Conservation (phyloP, 257 asterid genomes). For the Nicotiana knightiana region DNA sequence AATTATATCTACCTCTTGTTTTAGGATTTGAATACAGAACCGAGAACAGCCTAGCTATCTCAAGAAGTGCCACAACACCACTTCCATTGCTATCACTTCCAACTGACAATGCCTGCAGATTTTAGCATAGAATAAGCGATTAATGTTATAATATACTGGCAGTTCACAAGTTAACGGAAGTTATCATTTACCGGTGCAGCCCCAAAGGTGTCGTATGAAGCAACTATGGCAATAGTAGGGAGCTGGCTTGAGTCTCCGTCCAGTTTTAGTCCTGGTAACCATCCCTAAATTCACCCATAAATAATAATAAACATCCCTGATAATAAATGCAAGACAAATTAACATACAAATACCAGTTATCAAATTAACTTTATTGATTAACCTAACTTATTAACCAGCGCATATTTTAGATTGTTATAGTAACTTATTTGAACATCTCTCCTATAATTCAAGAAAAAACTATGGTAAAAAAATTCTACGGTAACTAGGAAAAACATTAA, state of each 20-base stretch:
- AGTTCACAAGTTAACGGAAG: not conserved
- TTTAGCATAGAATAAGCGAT: not conserved
- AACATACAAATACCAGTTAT: not conserved
- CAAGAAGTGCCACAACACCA: slow-evolving; percentile 87
- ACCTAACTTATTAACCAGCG: not conserved
- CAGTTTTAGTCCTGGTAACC: slow-evolving; percentile 88
- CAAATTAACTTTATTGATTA: not conserved
- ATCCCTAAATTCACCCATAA: slow-evolving; percentile 51
- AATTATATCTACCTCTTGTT: slow-evolving; percentile 83
- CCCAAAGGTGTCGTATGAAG: slow-evolving; percentile 98
- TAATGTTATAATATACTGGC: not conserved
- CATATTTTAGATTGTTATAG: not conserved
- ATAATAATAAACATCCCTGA: not conserved
- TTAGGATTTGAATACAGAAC: slow-evolving; percentile 77
- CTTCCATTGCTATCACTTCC: slow-evolving; percentile 98
- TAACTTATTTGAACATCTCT: not conserved
- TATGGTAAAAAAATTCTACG: not conserved
- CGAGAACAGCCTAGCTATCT: slow-evolving; percentile 88
- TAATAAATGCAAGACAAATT: not conserved
- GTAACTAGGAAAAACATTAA: not conserved
- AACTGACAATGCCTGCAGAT: slow-evolving; percentile 63
- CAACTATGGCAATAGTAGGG: slow-evolving; percentile 95
- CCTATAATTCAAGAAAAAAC: not conserved
- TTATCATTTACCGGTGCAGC: slow-evolving; percentile 77
- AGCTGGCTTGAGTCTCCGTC: slow-evolving; percentile 88